These are phyloP conservation scores for Geotrichum candidum DNA, from an alignment of 1,139 yeast genomes.

Conservation along the genomic window DNA sequence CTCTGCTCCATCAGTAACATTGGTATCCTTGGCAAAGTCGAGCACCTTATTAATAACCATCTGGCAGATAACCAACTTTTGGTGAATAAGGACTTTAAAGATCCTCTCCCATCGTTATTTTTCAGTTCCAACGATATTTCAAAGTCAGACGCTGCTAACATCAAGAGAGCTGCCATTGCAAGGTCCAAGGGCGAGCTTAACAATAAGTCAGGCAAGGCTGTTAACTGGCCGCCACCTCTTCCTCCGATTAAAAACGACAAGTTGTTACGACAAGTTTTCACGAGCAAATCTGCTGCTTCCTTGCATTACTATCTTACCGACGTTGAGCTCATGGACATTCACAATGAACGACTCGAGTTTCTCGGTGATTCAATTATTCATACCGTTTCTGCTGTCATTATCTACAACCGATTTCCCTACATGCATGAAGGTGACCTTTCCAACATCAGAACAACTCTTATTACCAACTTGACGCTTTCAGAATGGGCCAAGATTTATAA, in stretches of 20 bases:
- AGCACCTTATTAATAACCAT: conserved; percentile 1
- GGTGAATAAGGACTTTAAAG: neutral
- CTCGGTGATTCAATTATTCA: conserved; percentile 87
- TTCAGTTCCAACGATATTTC: neutral
- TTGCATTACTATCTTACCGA: conserved; percentile 50
- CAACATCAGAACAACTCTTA: conserved; percentile 59
- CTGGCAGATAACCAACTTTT: neutral
- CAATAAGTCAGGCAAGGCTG: neutral
- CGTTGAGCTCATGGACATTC: conserved; percentile 53
- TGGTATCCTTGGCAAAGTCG: conserved; percentile 8
- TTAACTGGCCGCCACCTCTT: conserved; percentile 52
- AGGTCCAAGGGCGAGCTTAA: neutral
- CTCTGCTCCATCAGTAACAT: conserved; percentile 4
- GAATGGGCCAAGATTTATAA: conserved; percentile 69
- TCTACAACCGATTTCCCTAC: conserved; percentile 59
- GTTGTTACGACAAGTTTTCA: conserved; percentile 65
- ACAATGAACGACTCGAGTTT: conserved; percentile 89
- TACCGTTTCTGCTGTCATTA: conserved; percentile 60
- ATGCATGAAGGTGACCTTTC: conserved; percentile 82
- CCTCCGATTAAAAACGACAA: conserved; percentile 61
- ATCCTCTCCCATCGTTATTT: neutral
- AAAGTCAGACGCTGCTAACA: neutral
- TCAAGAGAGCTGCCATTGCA: neutral
- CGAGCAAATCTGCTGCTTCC: conserved; percentile 69
- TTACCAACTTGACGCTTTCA: conserved; percentile 67